Conservation (phyloP, 2,329 filamentous ascomycete genomes). For the Fusarium penzigii region DNA sequence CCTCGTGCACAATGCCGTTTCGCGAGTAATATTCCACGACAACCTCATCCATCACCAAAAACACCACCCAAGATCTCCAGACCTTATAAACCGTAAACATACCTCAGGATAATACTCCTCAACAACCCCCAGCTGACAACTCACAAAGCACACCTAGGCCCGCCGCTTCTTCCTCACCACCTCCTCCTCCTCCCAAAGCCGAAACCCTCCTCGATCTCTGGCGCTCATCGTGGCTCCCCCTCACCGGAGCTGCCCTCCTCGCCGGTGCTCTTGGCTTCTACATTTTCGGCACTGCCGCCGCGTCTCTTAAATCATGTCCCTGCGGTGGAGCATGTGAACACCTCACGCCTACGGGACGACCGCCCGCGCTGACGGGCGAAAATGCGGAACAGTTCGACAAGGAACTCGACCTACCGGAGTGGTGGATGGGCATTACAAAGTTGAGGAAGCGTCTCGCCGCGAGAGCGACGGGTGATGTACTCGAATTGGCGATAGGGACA, state of each 20-base stretch:
- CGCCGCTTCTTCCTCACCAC: constrained; percentile 6
- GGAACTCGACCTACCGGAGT: constrained; percentile 58
- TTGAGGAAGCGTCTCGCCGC: constrained; percentile 51
- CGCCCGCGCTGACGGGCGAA: constrained; percentile 46
- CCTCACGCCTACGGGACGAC: constrained; percentile 48
- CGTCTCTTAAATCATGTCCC: constrained; percentile 33
- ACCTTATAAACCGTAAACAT: constrained; percentile 34
- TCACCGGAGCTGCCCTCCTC: constrained; percentile 49
- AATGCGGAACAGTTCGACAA: constrained; percentile 59
- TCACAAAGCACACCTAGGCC: constrained; percentile 16
- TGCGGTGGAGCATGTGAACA: constrained; percentile 34
- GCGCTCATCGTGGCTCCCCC: constrained; percentile 43
- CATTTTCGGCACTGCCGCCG: constrained; percentile 41
- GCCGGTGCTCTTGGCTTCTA: constrained; percentile 50
- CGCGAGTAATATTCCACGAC: constrained; percentile 31
- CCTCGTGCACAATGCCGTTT: constrained; percentile 28
- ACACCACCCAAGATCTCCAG: constrained; percentile 24
- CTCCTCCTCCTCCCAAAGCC: constrained; percentile 24
- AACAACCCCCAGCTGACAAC: constrained; percentile 7
- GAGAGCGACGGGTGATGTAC: constrained; percentile 55
- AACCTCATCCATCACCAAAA: constrained; percentile 23
- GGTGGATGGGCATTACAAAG: constrained; percentile 54
- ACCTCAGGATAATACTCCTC: not conserved
- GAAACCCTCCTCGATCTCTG: constrained; percentile 39
- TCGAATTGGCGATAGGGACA: constrained; percentile 64